These are phyloP conservation scores for Iberis amara DNA, from an alignment of 441 rosid genomes.

Conservation along the genomic window DNA sequence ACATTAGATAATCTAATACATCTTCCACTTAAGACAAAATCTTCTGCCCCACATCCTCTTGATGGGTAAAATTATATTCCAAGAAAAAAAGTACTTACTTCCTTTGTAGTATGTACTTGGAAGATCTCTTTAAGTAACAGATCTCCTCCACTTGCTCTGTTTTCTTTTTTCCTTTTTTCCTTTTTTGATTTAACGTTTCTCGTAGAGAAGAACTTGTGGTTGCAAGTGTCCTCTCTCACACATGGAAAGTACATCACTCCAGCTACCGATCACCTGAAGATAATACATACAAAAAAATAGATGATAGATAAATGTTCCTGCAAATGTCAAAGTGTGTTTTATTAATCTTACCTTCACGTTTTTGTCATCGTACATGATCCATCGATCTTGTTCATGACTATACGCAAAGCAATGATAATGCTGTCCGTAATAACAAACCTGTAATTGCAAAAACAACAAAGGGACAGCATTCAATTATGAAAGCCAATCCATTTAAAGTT, in stretches of 20 bases:
- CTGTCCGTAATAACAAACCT: conserved; percentile 97
- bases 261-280: conserved; percentile 70
- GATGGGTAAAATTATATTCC: no score
- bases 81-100: conserved; percentile 25
- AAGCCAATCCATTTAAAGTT: background rate
- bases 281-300: conserved; percentile 11
- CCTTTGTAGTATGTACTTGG: conserved; percentile 25
- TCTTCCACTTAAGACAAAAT: conserved; percentile 18
- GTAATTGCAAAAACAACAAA: background rate
- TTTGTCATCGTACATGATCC: conserved; percentile 97
- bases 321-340: conserved; percentile 4
- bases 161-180: background rate
- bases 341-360: conserved; percentile 65
- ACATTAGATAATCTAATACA: background rate
- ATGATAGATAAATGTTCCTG: conserved; percentile 1
- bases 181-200: conserved; percentile 27
- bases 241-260: conserved; percentile 72
- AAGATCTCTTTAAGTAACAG: conserved; percentile 17
- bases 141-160: conserved; percentile 15
- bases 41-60: conserved; percentile 17
- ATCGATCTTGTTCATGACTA: conserved; percentile 59
- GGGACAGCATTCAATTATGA: conserved; percentile 10
- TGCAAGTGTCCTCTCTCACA: conserved; percentile 85
- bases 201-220: conserved; percentile 90
- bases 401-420: conserved; percentile 94